Evolutionary conservation across 2,329 filamentous ascomycete genomes (phyloP).

Genomic region (Beauveria rudraprayagi): DNA sequence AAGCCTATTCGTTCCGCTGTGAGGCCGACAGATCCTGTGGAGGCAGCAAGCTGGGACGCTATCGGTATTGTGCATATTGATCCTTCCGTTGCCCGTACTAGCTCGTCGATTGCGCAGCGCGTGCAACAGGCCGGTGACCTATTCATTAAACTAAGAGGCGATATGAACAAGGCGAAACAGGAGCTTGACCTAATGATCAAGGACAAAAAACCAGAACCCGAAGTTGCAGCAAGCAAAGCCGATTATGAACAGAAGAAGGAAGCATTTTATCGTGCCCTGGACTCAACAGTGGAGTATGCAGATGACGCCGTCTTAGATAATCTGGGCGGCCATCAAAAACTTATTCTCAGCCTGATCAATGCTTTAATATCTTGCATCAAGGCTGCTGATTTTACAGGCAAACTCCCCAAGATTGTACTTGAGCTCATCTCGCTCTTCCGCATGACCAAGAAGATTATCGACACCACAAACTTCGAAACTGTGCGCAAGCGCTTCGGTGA

Average conservation of each 20-base stretch:
- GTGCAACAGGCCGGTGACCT: slow-evolving; percentile 45
- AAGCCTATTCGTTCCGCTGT: slow-evolving; percentile 35
- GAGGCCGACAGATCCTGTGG: slow-evolving; percentile 37
- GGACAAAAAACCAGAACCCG: slow-evolving; percentile 30
- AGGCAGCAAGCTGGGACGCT: slow-evolving; percentile 45
- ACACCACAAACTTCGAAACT: slow-evolving; percentile 58
- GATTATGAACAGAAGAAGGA: slow-evolving; percentile 38
- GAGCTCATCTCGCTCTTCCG: slow-evolving; percentile 54
- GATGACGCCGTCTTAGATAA: slow-evolving; percentile 50
- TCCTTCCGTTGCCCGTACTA: slow-evolving; percentile 28
- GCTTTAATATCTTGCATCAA: slow-evolving; percentile 47
- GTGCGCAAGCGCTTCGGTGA: slow-evolving; percentile 56
- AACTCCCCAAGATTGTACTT: slow-evolving; percentile 47
- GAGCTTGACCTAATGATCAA: slow-evolving; percentile 36
- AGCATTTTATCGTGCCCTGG: slow-evolving; percentile 41
- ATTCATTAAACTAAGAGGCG: slow-evolving; percentile 38
- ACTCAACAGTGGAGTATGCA: slow-evolving; percentile 46
- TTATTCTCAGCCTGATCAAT: slow-evolving; percentile 47
- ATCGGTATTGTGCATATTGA: slow-evolving; percentile 43
- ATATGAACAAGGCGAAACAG: slow-evolving; percentile 39
- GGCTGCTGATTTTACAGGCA: slow-evolving; percentile 42
- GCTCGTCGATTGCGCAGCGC: slow-evolving; percentile 33
- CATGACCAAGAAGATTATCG: slow-evolving; percentile 52
- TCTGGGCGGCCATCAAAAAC: slow-evolving; percentile 48
- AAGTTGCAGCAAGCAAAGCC: slow-evolving; percentile 30